Base-by-base conservation (phyloP, 1,139 yeast species). In the Pichia sp. region DNA sequence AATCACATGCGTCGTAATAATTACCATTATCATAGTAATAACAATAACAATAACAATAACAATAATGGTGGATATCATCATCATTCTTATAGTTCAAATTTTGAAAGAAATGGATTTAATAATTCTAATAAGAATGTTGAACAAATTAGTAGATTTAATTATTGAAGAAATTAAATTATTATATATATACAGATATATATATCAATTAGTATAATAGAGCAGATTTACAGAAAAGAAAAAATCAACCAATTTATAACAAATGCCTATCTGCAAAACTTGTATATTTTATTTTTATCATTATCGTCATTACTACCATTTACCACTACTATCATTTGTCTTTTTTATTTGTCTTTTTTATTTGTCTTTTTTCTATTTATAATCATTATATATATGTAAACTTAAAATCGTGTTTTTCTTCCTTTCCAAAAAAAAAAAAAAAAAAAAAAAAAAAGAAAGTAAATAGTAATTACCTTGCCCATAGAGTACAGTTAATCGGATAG, bases 211-310 rank as follows among this genome's bases (percentile, higher is more conserved):
- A 47, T 35, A 44, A 39, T 44, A 41, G 45, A 32, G 43, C 39
- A 37, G 39, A 37, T 42, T n/a, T n/a, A n/a, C n/a, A n/a, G n/a
- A n/a, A n/a, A n/a, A n/a, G n/a, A n/a, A n/a, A n/a, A n/a, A n/a
- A n/a, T n/a, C n/a, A n/a, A n/a, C n/a, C n/a, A n/a, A n/a, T n/a
- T n/a, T n/a, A n/a, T n/a, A n/a, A n/a, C n/a, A n/a, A n/a, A n/a
- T n/a, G n/a, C n/a, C n/a, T n/a, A 16, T 35, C 42, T 48, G 48
- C 48, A 43, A 43, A 32, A 32, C 36, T 32, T 32, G 40, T 48
- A 46, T 48, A 48, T 48, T 46, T 48, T 45, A 42, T 34, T 38
- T 38, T 42, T 36, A 9, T 36, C 13, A 22, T 11, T 36, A 12
- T 18, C 8, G 8, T 20, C 12, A 7, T 30, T 29, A 29, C 15